These are phyloP conservation scores for Colletotrichum cordylinicola DNA, from an alignment of 2,329 filamentous ascomycete genomes.

Conservation along the genomic window DNA sequence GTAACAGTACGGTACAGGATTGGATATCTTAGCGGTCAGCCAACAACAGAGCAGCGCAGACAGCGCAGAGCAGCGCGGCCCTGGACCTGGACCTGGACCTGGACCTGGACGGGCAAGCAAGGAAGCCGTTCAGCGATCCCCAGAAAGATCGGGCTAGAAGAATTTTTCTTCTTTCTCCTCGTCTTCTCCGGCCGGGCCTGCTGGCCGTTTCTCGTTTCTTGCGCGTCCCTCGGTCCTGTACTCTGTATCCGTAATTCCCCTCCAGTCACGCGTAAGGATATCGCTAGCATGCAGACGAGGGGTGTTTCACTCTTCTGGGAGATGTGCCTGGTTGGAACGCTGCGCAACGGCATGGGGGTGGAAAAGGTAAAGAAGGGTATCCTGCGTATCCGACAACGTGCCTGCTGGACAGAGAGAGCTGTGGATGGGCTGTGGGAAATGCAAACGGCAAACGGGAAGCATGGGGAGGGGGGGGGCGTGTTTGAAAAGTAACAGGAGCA, in stretches of 20 bases:
- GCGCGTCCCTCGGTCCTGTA: neutral
- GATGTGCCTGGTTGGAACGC: neutral
- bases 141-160: neutral
- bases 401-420: neutral
- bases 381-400: neutral
- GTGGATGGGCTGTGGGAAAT: neutral
- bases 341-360: neutral
- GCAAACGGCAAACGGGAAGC: neutral
- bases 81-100: too few species aligned
- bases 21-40: too few species aligned
- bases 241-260: neutral
- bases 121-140: neutral
- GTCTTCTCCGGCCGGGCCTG: neutral
- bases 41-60: too few species aligned
- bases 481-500: neutral
- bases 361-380: neutral
- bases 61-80: too few species aligned
- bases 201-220: neutral
- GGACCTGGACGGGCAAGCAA: neutral
- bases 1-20: neutral
- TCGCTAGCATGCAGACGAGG: neutral
- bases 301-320: neutral
- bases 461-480: neutral
- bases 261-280: neutral
- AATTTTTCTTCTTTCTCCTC: neutral